Base-by-base conservation (phyloP, 306 rosid species). In the Lathyrus sativus region DNA sequence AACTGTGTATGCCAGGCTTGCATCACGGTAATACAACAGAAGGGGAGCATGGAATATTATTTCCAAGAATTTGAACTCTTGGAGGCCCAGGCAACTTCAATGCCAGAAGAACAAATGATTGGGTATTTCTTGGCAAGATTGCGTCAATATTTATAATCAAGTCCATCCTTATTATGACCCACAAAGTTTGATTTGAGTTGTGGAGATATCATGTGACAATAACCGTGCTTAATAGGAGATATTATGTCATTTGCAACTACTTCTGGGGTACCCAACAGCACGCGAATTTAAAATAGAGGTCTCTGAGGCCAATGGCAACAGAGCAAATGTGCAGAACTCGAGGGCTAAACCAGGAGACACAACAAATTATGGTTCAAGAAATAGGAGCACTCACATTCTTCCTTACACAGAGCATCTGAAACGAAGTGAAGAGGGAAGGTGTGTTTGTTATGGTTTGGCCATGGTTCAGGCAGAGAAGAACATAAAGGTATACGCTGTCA, bases 41-140 rank as follows among this genome's bases (percentile, higher is more conserved):
- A 29, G 19, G 42, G 63, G 19, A 7, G 42, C 39, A 7, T 57
- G 22, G 24, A 13, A 57, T 11, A 31, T 1, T 31, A 13, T n/a
- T 29, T 57, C 42, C 63, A 57, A 57, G 63, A 29, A 13, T 31
- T 57, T 3, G 12, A 57, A 31, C 12, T 57, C 11, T 35, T 57
- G 22, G 24, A 29, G 35, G 11, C 63, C 7, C 24, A 57, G 6
- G 42, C 42, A 31, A 11, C 24, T 29, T 10, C 7, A 5, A n/a
- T 8, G 5, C 19, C 22, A 0, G 13, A 57, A 29, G 39, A 57
- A 3, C 43, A 57, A 7, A 1, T 13, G 1, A 31, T 57, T 5
- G 63, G 63, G 38, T 31, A 57, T 14, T 57, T 57, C 42, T 29
- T n/a, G 41, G 42, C 63, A 29, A 19, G 63, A 35, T 8, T 57